Evolutionary conservation across 805 yeast species (phyloP).

Genomic region (Saccharomycopsis capsularis): DNA sequence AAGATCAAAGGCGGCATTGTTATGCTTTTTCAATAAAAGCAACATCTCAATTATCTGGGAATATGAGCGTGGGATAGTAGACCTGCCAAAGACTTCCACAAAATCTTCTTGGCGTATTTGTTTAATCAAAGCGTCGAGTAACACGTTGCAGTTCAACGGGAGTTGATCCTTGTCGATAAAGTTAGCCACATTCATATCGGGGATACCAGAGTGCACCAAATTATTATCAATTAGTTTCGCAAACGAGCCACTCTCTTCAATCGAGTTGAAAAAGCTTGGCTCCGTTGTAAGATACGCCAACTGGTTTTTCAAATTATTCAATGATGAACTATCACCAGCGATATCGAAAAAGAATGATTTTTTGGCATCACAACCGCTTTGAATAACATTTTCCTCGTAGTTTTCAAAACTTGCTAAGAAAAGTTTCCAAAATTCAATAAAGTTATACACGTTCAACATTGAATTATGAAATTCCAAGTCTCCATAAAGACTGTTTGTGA

Average conservation of each 20-base stretch:
- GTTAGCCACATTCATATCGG: background rate
- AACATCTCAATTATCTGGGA: background rate
- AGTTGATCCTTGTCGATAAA: background rate
- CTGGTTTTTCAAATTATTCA: conserved; percentile 18
- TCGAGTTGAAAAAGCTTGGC: conserved; percentile 4
- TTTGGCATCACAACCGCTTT: background rate
- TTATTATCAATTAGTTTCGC: background rate
- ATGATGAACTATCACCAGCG: conserved; percentile 1
- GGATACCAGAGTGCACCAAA: background rate
- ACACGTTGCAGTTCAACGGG: background rate
- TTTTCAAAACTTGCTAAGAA: conserved; percentile 5
- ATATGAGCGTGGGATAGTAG: background rate
- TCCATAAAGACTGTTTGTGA: conserved; percentile 6
- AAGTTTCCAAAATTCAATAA: conserved; percentile 14
- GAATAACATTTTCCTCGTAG: background rate
- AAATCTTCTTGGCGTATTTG: background rate
- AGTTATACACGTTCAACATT: conserved; percentile 12
- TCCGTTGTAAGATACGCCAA: conserved; percentile 19
- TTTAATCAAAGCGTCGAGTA: background rate
- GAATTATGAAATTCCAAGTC: background rate
- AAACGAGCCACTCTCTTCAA: conserved; percentile 1
- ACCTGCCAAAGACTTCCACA: background rate
- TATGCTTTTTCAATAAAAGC: background rate
- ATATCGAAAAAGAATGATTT: too few relatives aligned
- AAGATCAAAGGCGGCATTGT: background rate